Evolutionary conservation across 805 yeast genomes (phyloP).

Genomic region (Saturnispora besseyi): DNA sequence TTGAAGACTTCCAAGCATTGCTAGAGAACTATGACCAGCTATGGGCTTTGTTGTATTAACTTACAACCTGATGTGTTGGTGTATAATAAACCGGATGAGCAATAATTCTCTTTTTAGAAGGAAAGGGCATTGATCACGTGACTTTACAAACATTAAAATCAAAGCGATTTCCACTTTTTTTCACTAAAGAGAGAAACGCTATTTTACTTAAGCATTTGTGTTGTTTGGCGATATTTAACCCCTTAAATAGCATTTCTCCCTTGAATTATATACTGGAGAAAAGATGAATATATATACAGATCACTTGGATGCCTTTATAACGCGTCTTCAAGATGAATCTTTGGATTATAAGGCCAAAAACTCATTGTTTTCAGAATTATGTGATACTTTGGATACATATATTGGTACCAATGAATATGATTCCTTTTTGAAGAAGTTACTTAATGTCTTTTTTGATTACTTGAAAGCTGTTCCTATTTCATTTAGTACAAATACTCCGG

Average conservation of each 20-base stretch:
- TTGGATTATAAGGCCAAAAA: constrained; percentile 54
- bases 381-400: constrained; percentile 80
- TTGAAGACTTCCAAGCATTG: constrained; percentile 5
- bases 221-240: not conserved
- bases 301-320: constrained; percentile 61
- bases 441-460: constrained; percentile 61
- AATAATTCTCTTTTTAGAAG: not conserved
- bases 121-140: constrained; percentile 21
- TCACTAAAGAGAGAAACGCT: not conserved
- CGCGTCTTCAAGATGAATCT: constrained; percentile 46
- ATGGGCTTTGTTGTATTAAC: constrained; percentile 1
- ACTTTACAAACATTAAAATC: constrained; percentile 17
- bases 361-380: constrained; percentile 66
- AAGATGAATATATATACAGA: constrained; percentile 30
- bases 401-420: constrained; percentile 77
- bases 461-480: constrained; percentile 66
- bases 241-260: not conserved
- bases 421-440: constrained; percentile 54
- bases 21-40: constrained; percentile 9
- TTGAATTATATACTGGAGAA: not conserved
- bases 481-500: constrained; percentile 54
- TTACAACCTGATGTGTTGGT: not conserved
- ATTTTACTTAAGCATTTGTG: not conserved
- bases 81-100: not conserved
- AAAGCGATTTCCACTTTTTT: constrained; percentile 18